A percentile compares a stretch with the other conserved stretches of the same genome.
phyloP scores from a whole-genome alignment of 176 grass and related monocot genomes.

The Tillandsia fasciculata region DNA sequence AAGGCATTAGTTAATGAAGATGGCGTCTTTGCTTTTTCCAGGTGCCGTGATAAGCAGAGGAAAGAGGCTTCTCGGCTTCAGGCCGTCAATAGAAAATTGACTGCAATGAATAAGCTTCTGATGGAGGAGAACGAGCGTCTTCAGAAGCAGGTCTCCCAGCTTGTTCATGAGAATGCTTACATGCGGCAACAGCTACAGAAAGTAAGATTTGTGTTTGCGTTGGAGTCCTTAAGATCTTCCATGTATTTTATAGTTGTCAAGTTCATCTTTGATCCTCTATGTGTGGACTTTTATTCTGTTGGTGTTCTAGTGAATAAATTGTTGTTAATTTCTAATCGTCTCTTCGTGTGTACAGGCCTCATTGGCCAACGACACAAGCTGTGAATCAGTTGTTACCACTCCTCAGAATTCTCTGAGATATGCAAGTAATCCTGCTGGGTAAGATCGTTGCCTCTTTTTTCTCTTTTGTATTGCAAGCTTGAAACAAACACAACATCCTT shows the following conservation, averaged over 20 bases:
- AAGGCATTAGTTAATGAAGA: neutral
- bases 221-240: neutral
- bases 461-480: neutral
- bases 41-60: constrained; percentile 93
- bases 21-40: constrained; percentile 12
- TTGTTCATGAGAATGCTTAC: constrained; percentile 78
- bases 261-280: too few species aligned
- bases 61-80: constrained; percentile 91
- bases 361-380: constrained; percentile 68
- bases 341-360: constrained; percentile 34
- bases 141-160: constrained; percentile 92
- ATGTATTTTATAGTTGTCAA: neutral
- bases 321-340: neutral
- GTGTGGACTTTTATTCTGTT: neutral
- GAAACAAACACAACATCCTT: neutral
- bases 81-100: constrained; percentile 89
- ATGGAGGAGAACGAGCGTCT: constrained; percentile 98
- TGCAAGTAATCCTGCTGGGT: constrained; percentile 95
- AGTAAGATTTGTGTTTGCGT: constrained; percentile 31
- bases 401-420: constrained; percentile 71
- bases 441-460: constrained; percentile 15
- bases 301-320: neutral
- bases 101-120: constrained; percentile 95
- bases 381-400: constrained; percentile 76
- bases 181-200: constrained; percentile 93